Conservation (phyloP, 352 stramenopile genomes). For the Peronosclerospora sorghi region DNA sequence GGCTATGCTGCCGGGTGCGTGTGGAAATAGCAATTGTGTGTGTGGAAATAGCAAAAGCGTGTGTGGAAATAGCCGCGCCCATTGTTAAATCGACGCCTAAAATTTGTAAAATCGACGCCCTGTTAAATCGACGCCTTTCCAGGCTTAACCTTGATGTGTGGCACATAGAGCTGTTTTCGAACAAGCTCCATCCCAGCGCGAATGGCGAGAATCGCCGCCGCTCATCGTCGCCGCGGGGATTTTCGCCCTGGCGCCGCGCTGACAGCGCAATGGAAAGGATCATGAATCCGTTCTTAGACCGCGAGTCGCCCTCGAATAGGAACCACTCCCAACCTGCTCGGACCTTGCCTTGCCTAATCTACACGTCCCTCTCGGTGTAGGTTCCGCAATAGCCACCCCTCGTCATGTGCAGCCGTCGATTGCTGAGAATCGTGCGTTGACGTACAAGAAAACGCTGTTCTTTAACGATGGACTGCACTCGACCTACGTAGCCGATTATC, state of each 20-base stretch:
- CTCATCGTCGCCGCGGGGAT: conserved; percentile 17
- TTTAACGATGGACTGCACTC: conserved; percentile 71
- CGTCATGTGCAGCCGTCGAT: not conserved
- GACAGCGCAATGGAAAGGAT: conserved; percentile 65
- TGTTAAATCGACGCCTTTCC: no score
- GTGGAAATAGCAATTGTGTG: no score
- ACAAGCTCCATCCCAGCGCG: no score
- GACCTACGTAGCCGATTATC: conserved; percentile 62
- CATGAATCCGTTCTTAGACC: no score
- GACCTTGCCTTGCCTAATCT: conserved; percentile 7
- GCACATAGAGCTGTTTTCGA: no score
- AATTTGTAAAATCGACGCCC: no score
- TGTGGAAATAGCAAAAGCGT: no score
- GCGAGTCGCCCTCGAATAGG: no score
- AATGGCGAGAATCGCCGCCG: conserved; percentile 8
- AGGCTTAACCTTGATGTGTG: no score
- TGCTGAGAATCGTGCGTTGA: conserved; percentile 5
- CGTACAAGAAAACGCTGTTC: conserved; percentile 38
- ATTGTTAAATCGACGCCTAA: no score
- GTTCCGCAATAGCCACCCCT: not conserved
- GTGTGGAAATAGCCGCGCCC: no score
- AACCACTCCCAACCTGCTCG: conserved; percentile 8
- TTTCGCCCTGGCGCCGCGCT: conserved; percentile 25
- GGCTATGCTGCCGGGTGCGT: no score
- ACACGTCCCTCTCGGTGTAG: conserved; percentile 1